These are phyloP conservation scores for Colletotrichum caudatum DNA, from an alignment of 2,329 filamentous ascomycete species.

Conservation along the genomic window DNA sequence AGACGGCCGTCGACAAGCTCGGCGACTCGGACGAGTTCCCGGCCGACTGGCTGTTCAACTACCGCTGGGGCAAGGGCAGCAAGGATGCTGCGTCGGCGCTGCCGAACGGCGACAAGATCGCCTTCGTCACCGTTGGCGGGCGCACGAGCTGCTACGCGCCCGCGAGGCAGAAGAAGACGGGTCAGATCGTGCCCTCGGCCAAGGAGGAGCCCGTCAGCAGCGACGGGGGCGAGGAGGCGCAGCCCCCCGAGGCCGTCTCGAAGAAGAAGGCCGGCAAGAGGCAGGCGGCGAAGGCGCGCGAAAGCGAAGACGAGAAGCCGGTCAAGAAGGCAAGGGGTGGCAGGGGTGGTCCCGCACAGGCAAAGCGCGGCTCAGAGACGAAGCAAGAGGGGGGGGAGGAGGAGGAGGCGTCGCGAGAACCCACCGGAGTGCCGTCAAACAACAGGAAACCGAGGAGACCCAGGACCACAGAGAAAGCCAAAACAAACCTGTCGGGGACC, in stretches of 20 bases:
- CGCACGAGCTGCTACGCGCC: conserved; percentile 92
- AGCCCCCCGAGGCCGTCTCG: conserved; percentile 20
- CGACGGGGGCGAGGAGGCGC: conserved; percentile 47
- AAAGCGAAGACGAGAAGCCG: conserved; percentile 47
- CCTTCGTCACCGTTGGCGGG: conserved; percentile 89
- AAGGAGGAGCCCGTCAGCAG: conserved; percentile 55
- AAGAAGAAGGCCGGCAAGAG: conserved; percentile 44
- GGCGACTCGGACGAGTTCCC: conserved; percentile 89
- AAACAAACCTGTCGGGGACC: conserved; percentile 39
- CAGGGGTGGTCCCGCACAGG: conserved; percentile 44
- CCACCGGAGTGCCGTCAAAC: conserved; percentile 33
- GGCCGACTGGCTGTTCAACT: conserved; percentile 86
- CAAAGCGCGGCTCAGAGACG: conserved; percentile 27
- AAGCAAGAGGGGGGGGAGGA: conserved; percentile 32
- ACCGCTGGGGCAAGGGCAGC: conserved; percentile 91
- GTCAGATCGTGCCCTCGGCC: conserved; percentile 54
- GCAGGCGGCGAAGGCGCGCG: conserved; percentile 45
- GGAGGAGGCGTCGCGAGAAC: not conserved
- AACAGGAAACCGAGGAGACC: conserved; percentile 46
- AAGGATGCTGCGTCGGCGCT: conserved; percentile 75
- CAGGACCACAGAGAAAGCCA: conserved; percentile 46
- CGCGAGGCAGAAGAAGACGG: conserved; percentile 83
- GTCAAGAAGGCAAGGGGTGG: conserved; percentile 47
- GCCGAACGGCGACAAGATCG: conserved; percentile 87
- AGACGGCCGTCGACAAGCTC: conserved; percentile 80